These are phyloP conservation scores for Astrephomene gubernaculifera DNA, from an alignment of 139 green algal species.

Conservation along the genomic window DNA sequence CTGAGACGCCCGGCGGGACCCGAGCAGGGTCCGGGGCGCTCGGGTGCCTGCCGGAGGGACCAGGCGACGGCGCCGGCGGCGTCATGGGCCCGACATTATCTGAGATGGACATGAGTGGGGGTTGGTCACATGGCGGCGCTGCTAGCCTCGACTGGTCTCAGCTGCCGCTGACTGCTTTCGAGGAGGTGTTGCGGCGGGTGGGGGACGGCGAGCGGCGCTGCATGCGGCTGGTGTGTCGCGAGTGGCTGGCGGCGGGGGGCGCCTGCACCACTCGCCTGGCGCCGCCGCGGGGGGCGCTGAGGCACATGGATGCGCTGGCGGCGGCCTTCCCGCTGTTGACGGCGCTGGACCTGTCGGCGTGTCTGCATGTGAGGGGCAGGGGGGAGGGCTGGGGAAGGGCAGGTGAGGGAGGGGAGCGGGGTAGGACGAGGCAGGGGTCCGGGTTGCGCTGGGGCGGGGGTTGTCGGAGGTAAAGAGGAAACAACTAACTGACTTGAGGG, in stretches of 20 bases:
- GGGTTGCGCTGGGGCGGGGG: too few species aligned
- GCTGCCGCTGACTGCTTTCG: background rate
- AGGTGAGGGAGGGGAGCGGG: too few species aligned
- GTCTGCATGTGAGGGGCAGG: slow-evolving; percentile 1
- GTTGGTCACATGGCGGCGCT: too few species aligned
- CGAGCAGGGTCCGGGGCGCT: too few species aligned
- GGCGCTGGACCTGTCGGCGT: slow-evolving; percentile 28
- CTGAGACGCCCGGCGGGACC: too few species aligned
- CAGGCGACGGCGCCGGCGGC: too few species aligned
- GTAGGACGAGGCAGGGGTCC: too few species aligned
- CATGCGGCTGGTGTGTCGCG: slow-evolving; percentile 30
- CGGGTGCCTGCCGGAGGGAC: too few species aligned
- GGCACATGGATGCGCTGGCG: slow-evolving; percentile 11
- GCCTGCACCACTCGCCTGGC: background rate
- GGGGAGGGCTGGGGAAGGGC: background rate
- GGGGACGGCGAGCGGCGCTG: background rate
- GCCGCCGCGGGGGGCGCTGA: background rate
- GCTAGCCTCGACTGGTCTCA: background rate
- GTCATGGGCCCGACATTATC: too few species aligned
- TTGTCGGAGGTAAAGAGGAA: too few species aligned
- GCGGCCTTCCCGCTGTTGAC: slow-evolving; percentile 23
- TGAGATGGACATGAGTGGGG: too few species aligned
- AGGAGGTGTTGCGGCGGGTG: slow-evolving; percentile 22
- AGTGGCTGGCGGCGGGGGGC: background rate
- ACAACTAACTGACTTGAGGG: too few species aligned